Conservation (phyloP, 345 rosid genomes). For the Firmiana major region DNA sequence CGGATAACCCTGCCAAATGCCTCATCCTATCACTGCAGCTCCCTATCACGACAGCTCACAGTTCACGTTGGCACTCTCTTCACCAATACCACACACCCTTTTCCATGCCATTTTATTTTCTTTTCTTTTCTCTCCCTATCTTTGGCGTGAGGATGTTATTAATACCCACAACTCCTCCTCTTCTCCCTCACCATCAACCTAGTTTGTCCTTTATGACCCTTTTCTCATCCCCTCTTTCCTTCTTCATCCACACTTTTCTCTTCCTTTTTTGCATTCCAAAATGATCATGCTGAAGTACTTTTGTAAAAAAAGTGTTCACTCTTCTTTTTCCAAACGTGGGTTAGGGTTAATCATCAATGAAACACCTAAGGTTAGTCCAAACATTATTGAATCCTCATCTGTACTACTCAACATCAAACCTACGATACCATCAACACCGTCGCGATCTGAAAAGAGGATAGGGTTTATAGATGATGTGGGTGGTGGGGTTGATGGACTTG, state of each 20-base stretch:
- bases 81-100: slow-evolving; percentile 13
- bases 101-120: neutral
- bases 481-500: slow-evolving; percentile 47
- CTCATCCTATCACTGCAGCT: neutral
- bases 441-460: slow-evolving; percentile 18
- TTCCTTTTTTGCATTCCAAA: neutral
- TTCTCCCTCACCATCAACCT: neutral
- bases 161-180: slow-evolving; percentile 30
- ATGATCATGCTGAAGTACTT: slow-evolving; percentile 34
- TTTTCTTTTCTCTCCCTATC: slow-evolving; percentile 15
- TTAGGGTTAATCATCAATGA: slow-evolving; percentile 30
- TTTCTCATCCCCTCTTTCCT: neutral
- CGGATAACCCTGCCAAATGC: no score
- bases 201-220: neutral
- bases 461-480: slow-evolving; percentile 47
- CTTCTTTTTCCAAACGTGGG: slow-evolving; percentile 21
- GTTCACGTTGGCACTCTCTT: slow-evolving; percentile 35
- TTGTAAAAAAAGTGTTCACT: slow-evolving; percentile 51
- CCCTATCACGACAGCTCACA: slow-evolving; percentile 41
- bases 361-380: slow-evolving; percentile 14
- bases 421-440: neutral
- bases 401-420: neutral
- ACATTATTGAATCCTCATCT: slow-evolving; percentile 37
- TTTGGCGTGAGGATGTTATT: slow-evolving; percentile 40
- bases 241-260: neutral